These are phyloP conservation scores for Pelargonium citronellum DNA, from an alignment of 441 rosid genomes.

Conservation along the genomic window DNA sequence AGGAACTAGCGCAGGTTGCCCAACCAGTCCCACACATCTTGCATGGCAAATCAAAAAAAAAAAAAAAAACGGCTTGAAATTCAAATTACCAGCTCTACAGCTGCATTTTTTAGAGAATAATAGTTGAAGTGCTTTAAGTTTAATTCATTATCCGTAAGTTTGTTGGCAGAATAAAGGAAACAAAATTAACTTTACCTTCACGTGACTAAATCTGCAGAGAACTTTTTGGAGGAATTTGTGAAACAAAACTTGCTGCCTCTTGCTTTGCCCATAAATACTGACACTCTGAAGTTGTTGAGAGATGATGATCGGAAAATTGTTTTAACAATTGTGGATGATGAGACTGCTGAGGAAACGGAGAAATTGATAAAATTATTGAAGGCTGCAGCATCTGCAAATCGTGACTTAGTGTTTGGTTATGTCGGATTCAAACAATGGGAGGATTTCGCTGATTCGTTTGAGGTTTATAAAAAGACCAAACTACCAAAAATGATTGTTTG, in stretches of 20 bases:
- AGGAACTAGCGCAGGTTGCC: too few species aligned
- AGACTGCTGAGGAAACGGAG: conserved; percentile 48
- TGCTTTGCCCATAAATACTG: conserved; percentile 63
- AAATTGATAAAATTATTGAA: conserved; percentile 56
- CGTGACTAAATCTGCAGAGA: conserved; percentile 42
- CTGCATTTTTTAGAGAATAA: neutral
- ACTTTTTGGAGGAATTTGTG: conserved; percentile 59
- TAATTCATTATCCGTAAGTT: neutral
- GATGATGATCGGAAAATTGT: conserved; percentile 77
- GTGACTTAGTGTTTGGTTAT: conserved; percentile 75
- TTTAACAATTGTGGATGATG: conserved; percentile 65
- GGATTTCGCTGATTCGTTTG: conserved; percentile 72
- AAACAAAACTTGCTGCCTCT: conserved; percentile 76
- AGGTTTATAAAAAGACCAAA: conserved; percentile 38
- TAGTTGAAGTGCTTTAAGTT: neutral
- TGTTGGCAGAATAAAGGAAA: neutral
- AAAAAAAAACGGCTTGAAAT: too few species aligned
- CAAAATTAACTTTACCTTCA: neutral
- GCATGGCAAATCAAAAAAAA: too few species aligned
- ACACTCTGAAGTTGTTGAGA: conserved; percentile 60
- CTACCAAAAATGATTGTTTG: conserved; percentile 80
- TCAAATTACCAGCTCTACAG: too few species aligned
- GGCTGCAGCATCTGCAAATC: conserved; percentile 92
- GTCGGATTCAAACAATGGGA: conserved; percentile 72
- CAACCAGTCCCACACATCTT: too few species aligned